Evolutionary conservation across 306 rosid genomes (phyloP).

Genomic region (Fragaria vesca): DNA sequence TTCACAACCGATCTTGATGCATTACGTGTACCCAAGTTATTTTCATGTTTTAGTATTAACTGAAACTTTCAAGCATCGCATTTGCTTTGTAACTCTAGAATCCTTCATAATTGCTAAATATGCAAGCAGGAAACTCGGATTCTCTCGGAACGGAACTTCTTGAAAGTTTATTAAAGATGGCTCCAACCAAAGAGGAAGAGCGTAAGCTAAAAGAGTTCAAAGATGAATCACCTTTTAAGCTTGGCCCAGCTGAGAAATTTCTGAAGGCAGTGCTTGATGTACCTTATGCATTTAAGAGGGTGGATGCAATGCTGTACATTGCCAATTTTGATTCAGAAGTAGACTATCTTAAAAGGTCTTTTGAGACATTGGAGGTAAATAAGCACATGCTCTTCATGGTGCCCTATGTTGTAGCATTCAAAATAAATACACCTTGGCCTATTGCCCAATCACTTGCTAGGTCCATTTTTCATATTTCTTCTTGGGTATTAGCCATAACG

Average conservation of each 20-base stretch:
- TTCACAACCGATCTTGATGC: neutral
- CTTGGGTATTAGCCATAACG: neutral
- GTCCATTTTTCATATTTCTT: neutral
- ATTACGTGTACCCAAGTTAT: neutral
- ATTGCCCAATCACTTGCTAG: neutral
- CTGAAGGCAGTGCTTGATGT: slow-evolving; percentile 79
- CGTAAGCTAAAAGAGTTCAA: slow-evolving; percentile 62
- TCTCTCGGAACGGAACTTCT: slow-evolving; percentile 77
- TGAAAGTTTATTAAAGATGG: slow-evolving; percentile 86
- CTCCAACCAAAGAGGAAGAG: slow-evolving; percentile 86
- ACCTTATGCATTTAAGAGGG: slow-evolving; percentile 87
- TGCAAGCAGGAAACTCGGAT: slow-evolving; percentile 68
- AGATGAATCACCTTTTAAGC: slow-evolving; percentile 77
- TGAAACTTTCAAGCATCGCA: neutral
- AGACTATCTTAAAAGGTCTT: slow-evolving; percentile 70
- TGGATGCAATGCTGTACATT: slow-evolving; percentile 90
- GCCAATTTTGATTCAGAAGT: slow-evolving; percentile 89
- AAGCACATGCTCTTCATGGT: neutral
- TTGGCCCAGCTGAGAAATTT: slow-evolving; percentile 93
- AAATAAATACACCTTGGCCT: neutral
- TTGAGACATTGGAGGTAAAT: slow-evolving; percentile 71
- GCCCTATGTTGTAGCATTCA: neutral
- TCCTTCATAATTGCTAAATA: neutral
- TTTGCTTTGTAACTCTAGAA: neutral
- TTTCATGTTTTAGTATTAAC: neutral